A percentile compares a stretch with the other conserved stretches of the same genome.
These are phyloP conservation scores for Heterobasidion irregulare DNA, from an alignment of 1,284 basidiomycete species.

Conservation along the genomic window DNA sequence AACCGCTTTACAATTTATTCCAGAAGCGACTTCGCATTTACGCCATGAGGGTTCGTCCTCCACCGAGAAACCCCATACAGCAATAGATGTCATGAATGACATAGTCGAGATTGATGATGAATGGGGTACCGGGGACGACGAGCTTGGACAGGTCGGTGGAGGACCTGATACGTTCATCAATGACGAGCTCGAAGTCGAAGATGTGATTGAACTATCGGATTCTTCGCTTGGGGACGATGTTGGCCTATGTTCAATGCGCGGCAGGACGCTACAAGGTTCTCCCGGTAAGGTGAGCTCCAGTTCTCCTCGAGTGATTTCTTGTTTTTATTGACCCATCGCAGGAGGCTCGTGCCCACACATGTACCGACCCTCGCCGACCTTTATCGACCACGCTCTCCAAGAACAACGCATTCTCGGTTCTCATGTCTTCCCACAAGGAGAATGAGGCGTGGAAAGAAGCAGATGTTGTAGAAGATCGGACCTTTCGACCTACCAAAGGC, in stretches of 20 bases:
- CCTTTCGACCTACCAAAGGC: conserved; percentile 35
- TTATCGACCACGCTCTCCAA: too few relatives aligned
- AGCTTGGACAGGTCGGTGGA: conserved; percentile 25
- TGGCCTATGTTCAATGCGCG: conserved; percentile 33
- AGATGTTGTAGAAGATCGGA: conserved; percentile 40
- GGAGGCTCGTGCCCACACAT: conserved; percentile 33
- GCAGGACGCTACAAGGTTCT: conserved; percentile 17
- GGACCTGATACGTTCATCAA: conserved; percentile 15
- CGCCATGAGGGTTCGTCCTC: too few relatives aligned
- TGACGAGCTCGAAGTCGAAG: conserved; percentile 17
- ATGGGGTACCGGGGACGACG: conserved; percentile 61
- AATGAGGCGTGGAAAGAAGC: conserved; percentile 82
- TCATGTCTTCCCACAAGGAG: conserved; percentile 81
- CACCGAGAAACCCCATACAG: too few relatives aligned
- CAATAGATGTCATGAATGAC: background rate
- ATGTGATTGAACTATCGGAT: conserved; percentile 14
- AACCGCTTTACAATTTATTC: too few relatives aligned
- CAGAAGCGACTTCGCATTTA: too few relatives aligned
- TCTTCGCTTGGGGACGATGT: conserved; percentile 14
- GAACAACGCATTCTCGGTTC: conserved; percentile 57
- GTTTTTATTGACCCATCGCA: conserved; percentile 13
- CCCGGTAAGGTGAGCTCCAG: conserved; percentile 21
- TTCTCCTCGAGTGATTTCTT: background rate
- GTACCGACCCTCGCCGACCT: too few relatives aligned
- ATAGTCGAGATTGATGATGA: conserved; percentile 28